Percentiles rank a stretch among this genome's conserved stretches.
Evolutionary conservation across 2,329 filamentous ascomycete genomes (phyloP).

Genomic region (Aspergillus chevalieri): DNA sequence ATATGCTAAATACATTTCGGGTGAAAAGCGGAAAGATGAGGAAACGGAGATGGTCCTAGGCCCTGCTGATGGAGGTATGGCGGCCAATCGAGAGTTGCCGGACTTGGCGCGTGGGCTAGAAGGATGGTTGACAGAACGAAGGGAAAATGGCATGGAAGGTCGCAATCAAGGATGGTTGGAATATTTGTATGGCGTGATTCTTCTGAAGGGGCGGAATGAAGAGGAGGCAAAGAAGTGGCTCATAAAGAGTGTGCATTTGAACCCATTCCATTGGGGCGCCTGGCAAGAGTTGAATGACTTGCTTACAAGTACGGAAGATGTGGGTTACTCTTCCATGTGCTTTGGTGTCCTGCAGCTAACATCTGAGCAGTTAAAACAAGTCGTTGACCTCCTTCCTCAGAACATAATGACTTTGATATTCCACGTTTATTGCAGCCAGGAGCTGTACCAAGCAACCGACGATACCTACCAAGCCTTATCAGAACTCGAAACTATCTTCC

Average conservation of each 20-base stretch:
- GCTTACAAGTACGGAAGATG: constrained; percentile 72
- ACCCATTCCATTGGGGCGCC: constrained; percentile 94
- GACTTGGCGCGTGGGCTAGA: constrained; percentile 70
- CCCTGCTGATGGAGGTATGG: constrained; percentile 78
- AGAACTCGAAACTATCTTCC: constrained; percentile 78
- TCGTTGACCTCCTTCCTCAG: constrained; percentile 68
- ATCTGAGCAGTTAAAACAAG: constrained; percentile 57
- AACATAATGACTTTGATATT: constrained; percentile 94
- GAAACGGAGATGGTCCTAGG: constrained; percentile 97
- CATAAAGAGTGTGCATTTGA: constrained; percentile 79
- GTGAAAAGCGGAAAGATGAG: constrained; percentile 93
- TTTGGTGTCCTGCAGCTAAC: constrained; percentile 9
- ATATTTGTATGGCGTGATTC: constrained; percentile 72
- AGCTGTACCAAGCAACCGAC: constrained; percentile 80
- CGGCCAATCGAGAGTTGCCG: constrained; percentile 77
- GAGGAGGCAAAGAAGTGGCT: constrained; percentile 77
- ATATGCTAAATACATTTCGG: constrained; percentile 87
- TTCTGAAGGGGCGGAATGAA: constrained; percentile 87
- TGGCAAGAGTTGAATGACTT: constrained; percentile 89
- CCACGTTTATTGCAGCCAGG: constrained; percentile 81
- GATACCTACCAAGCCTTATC: constrained; percentile 68
- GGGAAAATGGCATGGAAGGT: constrained; percentile 52
- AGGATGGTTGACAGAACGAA: constrained; percentile 68
- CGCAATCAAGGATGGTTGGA: constrained; percentile 89
- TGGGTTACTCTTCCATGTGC: constrained; percentile 40